Evolutionary conservation across 2,329 filamentous ascomycete species (phyloP), one percentile per base, ranked within the genome.

Genomic region (Neophaeococcomyces mojaviensis): DNA sequence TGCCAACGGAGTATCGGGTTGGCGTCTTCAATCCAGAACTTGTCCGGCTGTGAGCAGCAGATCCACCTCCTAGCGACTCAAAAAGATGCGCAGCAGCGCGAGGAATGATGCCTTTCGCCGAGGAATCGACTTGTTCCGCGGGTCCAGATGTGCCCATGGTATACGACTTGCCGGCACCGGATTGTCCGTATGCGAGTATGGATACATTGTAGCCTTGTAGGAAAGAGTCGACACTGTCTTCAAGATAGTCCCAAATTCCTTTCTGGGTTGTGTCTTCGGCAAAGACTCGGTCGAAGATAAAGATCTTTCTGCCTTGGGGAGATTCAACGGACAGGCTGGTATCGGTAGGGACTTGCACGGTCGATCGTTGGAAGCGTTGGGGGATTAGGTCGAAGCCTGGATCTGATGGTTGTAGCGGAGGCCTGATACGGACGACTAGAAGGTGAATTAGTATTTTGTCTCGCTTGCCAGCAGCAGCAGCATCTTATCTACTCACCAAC

Each of bases 141-240:
- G 89, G 87, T 3, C 88, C 88, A 1, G 90, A 88, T 0, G 92
- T 98, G 47, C 92, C 92, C 92, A 98, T 98, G 0, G 92, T 98
- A 63, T 94, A 97, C 2, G 90, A 97, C 69, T 98, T 98, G 57
- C 92, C 92, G 9, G 92, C 88, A 47, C 92, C 92, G 22, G 92
- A 98, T 71, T 98, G 92, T 55, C 92, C 92, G 61, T 98, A 98
- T 39, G 92, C 92, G 58, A 98, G 72, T 40, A 98, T 80, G 3
- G 92, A 98, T 48, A 98, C 92, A 78, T 98, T 98, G 77, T 97
- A 98, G 45, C 92, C 92, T 62, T 96, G 88, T 1, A 92, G 72
- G 58, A 98, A 98, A 2, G 89, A 86, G 57, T 76, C 80, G 56
- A 97, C 85, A 58, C 88, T 94, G 56, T 98, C 92, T 51, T 80